phyloP scores from a whole-genome alignment of 202 grass and related monocot species.

The Zoysia matrella region DNA sequence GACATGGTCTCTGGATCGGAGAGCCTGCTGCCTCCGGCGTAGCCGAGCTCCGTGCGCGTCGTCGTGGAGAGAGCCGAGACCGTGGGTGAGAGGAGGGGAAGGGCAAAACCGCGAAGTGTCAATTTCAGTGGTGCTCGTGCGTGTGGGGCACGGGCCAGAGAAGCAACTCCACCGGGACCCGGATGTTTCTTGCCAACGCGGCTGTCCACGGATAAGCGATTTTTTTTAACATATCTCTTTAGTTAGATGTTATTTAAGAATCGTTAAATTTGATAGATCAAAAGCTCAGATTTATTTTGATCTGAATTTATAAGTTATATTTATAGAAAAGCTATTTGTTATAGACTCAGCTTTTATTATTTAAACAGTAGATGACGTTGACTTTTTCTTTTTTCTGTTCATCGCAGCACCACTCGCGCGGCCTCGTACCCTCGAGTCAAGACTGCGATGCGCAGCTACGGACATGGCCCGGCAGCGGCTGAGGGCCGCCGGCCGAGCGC shows the following conservation, averaged over 20 bases:
- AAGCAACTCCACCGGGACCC: background rate
- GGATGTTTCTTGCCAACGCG: no score
- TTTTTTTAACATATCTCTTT: no score
- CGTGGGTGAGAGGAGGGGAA: background rate
- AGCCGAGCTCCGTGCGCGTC: background rate
- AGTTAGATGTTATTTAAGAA: no score
- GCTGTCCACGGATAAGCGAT: no score
- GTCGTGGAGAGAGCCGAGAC: background rate
- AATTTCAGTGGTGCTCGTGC: background rate
- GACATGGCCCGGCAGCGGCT: background rate
- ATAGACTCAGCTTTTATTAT: no score
- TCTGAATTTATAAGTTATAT: no score
- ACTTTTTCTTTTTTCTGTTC: background rate
- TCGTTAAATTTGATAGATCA: no score
- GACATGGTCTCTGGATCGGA: slow-evolving; percentile 26
- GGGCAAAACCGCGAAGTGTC: background rate
- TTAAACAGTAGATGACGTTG: no score
- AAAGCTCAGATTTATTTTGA: no score
- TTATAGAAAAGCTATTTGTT: no score
- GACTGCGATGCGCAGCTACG: background rate
- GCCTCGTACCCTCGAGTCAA: background rate
- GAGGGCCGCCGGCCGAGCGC: background rate
- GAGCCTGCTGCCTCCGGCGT: background rate
- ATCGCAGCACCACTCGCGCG: background rate
- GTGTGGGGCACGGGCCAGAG: background rate